Evolutionary conservation across 2,329 filamentous ascomycete genomes (phyloP), one percentile per base, ranked within the genome.

Genomic region (Pseudogymnoascus sp.): DNA sequence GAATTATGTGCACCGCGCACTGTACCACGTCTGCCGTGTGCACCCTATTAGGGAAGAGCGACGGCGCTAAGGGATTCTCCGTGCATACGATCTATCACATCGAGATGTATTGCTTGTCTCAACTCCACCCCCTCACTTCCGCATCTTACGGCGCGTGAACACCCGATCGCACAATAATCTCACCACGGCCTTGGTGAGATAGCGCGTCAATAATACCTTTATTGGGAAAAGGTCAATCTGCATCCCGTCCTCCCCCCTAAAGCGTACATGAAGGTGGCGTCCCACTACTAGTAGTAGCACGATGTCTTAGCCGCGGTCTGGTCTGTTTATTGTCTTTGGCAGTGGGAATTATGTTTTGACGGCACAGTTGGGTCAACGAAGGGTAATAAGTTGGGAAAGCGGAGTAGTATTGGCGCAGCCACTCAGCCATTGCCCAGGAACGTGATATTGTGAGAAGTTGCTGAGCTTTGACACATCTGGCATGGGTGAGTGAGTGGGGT

Each of bases 51-150:
- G 50, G 42, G 28, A 57, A 33, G 28, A 33, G 28, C 50, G n/a
- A 2, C 50, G 50, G 33, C 50, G 50, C 50, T 57, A 57, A 4
- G 47, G 50, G 50, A 57, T 57, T 57, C 10, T 57, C 50, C 50
- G 50, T 57, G 10, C 50, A 57, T 57, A 57, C 50, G 50, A 57
- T 57, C 50, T 57, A 57, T 57, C 50, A 57, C 50, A 57, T 57
- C 50, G 50, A 57, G 50, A 33, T 57, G 28, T 57, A 57, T 57
- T 57, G 50, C 50, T 57, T 33, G 50, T 53, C 50, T 33, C 50
- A 57, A 57, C 50, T 33, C 28, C 28, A 57, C 50, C 50, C 47
- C 50, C 50, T 57, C 31, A 28, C 26, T 4, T 19, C 26, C n/a
- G 26, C 50, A 57, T 57, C 33, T 33, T 11, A 33, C 33, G 47